Evolutionary conservation across 1,284 basidiomycete species (phyloP).

Genomic region (Ganoderma multipileum): DNA sequence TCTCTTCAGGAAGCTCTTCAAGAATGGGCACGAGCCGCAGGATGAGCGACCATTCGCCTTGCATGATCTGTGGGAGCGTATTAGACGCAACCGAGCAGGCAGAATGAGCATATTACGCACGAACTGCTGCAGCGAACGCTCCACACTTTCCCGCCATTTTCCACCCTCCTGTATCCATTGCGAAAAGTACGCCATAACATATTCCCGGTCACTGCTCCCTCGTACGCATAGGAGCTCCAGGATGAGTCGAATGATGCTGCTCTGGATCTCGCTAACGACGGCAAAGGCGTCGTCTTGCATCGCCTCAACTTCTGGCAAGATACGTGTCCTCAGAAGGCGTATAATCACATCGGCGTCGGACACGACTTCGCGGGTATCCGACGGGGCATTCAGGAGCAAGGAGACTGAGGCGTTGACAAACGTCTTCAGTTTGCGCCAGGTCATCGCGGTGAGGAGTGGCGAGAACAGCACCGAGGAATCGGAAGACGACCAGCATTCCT

Average conservation of each 20-base stretch:
- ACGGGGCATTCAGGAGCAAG: conserved; percentile 40
- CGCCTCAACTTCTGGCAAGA: conserved; percentile 56
- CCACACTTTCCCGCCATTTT: conserved; percentile 51
- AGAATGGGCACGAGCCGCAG: conserved; percentile 50
- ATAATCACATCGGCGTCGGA: conserved; percentile 46
- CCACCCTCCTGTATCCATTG: conserved; percentile 49
- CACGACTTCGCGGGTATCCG: conserved; percentile 23
- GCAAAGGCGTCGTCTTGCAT: conserved; percentile 38
- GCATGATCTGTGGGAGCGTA: conserved; percentile 44
- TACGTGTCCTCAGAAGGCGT: conserved; percentile 50
- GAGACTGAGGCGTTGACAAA: conserved; percentile 46
- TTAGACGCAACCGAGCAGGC: conserved; percentile 9
- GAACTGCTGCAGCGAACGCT: conserved; percentile 48
- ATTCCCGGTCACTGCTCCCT: conserved; percentile 37
- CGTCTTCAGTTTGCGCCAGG: conserved; percentile 48
- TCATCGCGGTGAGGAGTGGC: conserved; percentile 41
- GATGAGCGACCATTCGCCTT: conserved; percentile 50
- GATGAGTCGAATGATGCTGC: conserved; percentile 44
- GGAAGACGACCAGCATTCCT: conserved; percentile 58
- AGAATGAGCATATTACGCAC: conserved; percentile 40
- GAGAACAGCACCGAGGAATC: conserved; percentile 39
- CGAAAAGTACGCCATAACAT: conserved; percentile 42
- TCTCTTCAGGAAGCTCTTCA: conserved; percentile 52
- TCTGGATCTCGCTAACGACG: conserved; percentile 32
- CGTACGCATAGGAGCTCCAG: conserved; percentile 50